phyloP scores from a whole-genome alignment of 2,329 filamentous ascomycete species.

The Colletotrichum caudatum region DNA sequence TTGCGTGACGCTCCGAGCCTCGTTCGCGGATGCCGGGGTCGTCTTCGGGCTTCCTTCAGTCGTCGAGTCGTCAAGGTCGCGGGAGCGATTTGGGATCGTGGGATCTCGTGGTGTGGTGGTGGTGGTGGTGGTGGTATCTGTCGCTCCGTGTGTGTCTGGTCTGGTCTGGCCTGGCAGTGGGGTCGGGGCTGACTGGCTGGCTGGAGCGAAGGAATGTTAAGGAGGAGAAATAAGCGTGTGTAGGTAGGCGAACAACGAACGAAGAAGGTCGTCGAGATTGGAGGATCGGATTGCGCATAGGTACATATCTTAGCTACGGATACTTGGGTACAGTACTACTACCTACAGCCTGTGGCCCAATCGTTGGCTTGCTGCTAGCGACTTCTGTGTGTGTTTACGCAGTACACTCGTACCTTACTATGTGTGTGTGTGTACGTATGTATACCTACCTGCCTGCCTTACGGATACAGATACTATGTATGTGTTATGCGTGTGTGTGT shows the following conservation, averaged over 20 bases:
- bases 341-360: not conserved
- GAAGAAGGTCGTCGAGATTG: conserved; percentile 38
- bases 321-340: no score
- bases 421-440: not conserved
- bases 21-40: conserved; percentile 20
- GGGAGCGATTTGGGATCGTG: conserved; percentile 13
- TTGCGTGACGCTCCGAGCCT: conserved; percentile 14
- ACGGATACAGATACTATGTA: no score
- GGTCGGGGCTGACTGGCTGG: no score
- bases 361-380: conserved; percentile 3
- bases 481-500: not conserved
- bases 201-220: not conserved
- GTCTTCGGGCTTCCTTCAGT: conserved; percentile 13
- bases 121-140: not conserved
- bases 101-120: not conserved
- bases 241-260: not conserved
- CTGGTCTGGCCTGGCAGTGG: no score
- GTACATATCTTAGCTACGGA: no score
- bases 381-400: no score
- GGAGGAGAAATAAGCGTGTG: not conserved
- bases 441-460: no score
- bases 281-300: conserved; percentile 11
- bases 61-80: not conserved
- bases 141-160: not conserved
- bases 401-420: no score